phyloP scores from a whole-genome alignment of 2,329 filamentous ascomycete genomes.

The Camptophora hylomeconis region DNA sequence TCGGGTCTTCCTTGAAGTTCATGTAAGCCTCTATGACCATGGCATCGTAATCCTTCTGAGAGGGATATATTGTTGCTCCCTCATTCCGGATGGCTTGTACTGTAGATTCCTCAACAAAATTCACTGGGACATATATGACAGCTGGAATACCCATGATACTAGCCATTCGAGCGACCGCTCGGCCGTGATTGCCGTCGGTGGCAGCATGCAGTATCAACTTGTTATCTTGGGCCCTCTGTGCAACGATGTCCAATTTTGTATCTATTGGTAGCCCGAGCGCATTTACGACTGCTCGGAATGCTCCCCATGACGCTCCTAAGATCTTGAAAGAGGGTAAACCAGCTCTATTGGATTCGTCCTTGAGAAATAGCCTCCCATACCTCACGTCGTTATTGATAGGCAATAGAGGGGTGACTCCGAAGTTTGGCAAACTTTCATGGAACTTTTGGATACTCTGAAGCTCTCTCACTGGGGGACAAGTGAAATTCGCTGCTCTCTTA shows the following conservation, averaged over 20 bases:
- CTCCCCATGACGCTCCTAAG: constrained; percentile 63
- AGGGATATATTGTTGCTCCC: constrained; percentile 45
- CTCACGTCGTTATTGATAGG: constrained; percentile 40
- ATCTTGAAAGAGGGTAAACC: constrained; percentile 69
- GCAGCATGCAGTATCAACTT: constrained; percentile 44
- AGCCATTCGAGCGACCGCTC: constrained; percentile 59
- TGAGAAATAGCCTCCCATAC: constrained; percentile 57
- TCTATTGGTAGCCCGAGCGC: constrained; percentile 27
- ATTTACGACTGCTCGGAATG: constrained; percentile 43
- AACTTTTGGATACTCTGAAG: too few species aligned
- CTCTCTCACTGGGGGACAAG: too few species aligned
- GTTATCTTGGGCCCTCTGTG: constrained; percentile 19
- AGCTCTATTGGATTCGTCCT: constrained; percentile 57
- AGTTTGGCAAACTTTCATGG: constrained; percentile 46
- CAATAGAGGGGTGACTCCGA: constrained; percentile 45
- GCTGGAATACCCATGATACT: constrained; percentile 39
- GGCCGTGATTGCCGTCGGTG: constrained; percentile 66
- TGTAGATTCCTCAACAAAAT: constrained; percentile 41
- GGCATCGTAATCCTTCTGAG: constrained; percentile 51
- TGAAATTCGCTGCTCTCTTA: too few species aligned
- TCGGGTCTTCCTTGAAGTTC: too few species aligned
- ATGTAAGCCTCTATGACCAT: too few species aligned
- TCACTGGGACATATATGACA: constrained; percentile 49
- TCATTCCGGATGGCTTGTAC: constrained; percentile 45
- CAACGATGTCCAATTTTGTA: constrained; percentile 32